Conservation (phyloP, 148 eudicot genomes). For the Spergularia bocconei region DNA sequence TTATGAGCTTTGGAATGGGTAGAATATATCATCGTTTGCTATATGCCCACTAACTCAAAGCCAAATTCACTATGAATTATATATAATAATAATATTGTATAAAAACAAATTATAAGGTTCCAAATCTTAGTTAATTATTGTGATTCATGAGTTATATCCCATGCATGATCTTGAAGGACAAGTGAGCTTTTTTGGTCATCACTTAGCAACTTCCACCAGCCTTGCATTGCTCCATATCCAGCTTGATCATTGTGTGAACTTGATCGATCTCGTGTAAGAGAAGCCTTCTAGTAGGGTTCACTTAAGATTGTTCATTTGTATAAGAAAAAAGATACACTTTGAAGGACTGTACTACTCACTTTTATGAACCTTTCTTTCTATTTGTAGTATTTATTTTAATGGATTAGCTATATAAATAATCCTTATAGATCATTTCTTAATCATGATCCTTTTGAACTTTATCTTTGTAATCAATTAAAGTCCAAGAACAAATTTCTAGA, state of each 20-base stretch:
- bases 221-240: slow-evolving; percentile 25
- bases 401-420: background rate
- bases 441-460: background rate
- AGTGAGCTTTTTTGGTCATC: slow-evolving; percentile 26
- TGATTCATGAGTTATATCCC: slow-evolving; percentile 16
- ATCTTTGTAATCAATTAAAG: background rate
- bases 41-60: slow-evolving; percentile 21
- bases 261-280: background rate
- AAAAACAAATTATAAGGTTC: slow-evolving; percentile 26
- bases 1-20: slow-evolving; percentile 18
- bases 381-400: background rate
- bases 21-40: slow-evolving; percentile 12
- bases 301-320: background rate
- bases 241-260: slow-evolving; percentile 8
- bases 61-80: background rate
- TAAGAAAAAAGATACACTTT: background rate
- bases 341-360: background rate
- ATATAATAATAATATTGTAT: background rate
- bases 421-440: background rate
- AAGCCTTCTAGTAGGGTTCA: slow-evolving; percentile 9
- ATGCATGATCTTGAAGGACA: slow-evolving; percentile 29
- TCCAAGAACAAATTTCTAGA: too few relatives aligned
- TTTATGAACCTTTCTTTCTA: background rate
- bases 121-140: slow-evolving; percentile 11
- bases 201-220: slow-evolving; percentile 27